A percentile compares a stretch with the other conserved stretches of the same genome.
Conservation (phyloP, 345 rosid genomes). For the Cardamine chenopodiifolia region DNA sequence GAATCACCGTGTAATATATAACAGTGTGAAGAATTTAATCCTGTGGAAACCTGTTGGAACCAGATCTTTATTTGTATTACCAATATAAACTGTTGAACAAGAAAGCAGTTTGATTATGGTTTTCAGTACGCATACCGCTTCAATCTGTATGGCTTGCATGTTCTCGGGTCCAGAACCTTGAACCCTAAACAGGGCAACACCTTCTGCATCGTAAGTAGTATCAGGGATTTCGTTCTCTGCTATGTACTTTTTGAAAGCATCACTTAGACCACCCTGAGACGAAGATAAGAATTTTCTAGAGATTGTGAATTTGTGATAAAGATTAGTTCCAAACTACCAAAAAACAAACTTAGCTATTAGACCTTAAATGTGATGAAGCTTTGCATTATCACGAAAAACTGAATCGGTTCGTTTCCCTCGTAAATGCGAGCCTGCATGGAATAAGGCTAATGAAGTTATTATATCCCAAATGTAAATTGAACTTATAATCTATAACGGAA, state of each 20-base stretch:
- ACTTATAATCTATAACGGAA: slow-evolving; percentile 11
- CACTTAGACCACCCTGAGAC: slow-evolving; percentile 86
- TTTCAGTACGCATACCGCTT: slow-evolving; percentile 58
- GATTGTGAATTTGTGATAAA: neutral
- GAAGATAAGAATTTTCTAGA: neutral
- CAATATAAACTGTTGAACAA: slow-evolving; percentile 7
- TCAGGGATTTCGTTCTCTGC: slow-evolving; percentile 78
- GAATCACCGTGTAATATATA: slow-evolving; percentile 84
- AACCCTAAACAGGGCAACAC: slow-evolving; percentile 79
- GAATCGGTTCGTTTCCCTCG: slow-evolving; percentile 93
- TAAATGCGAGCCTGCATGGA: slow-evolving; percentile 69
- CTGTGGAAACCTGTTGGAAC: slow-evolving; percentile 69
- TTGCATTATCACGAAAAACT: slow-evolving; percentile 86
- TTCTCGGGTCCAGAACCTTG: slow-evolving; percentile 99
- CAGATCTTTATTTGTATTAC: neutral
- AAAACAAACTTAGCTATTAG: slow-evolving; percentile 15
- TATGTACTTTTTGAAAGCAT: slow-evolving; percentile 77
- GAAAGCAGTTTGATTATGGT: neutral
- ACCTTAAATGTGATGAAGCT: slow-evolving; percentile 90
- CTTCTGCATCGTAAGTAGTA: slow-evolving; percentile 75
- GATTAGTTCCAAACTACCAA: neutral
- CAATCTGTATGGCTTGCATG: slow-evolving; percentile 99
- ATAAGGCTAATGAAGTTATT: slow-evolving; percentile 6
- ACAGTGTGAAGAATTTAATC: slow-evolving; percentile 89
- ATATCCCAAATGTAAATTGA: neutral